These are phyloP conservation scores for Daphne laureola DNA, from an alignment of 441 rosid species.

Conservation along the genomic window DNA sequence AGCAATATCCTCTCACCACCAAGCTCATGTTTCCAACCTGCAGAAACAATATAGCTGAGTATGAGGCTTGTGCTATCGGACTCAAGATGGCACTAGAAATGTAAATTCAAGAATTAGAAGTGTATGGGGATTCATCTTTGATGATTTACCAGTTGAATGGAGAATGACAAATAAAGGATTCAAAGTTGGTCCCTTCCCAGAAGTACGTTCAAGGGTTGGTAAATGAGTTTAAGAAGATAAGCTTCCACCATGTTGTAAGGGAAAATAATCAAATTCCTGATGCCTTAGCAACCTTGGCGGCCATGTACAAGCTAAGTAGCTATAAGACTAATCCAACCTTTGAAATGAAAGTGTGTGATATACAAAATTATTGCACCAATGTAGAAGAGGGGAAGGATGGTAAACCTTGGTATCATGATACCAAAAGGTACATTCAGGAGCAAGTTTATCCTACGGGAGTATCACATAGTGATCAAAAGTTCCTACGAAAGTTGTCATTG, in stretches of 20 bases:
- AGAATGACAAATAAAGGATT: not conserved
- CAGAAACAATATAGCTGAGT: slow-evolving; percentile 1
- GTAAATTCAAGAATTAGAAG: not conserved
- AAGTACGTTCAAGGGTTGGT: not conserved
- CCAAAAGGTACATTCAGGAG: not conserved
- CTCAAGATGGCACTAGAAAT: not conserved
- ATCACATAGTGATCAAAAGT: slow-evolving; percentile 1
- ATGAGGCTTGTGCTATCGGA: slow-evolving; percentile 1
- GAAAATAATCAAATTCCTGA: not conserved
- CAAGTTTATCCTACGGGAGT: not conserved
- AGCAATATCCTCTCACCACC: not conserved
- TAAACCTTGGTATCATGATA: not conserved
- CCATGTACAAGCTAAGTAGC: not conserved
- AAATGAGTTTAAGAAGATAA: not conserved
- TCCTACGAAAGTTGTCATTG: not conserved
- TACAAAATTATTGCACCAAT: not conserved
- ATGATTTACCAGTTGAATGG: not conserved
- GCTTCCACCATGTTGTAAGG: not conserved
- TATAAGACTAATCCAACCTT: not conserved
- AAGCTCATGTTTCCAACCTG: not conserved
- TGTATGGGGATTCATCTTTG: not conserved
- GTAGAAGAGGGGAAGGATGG: no score
- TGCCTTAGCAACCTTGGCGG: not conserved
- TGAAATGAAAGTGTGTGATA: not conserved
- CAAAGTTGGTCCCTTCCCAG: not conserved